These are phyloP conservation scores for Chenopodium suecicum DNA, from an alignment of 148 eudicot species.

Conservation along the genomic window DNA sequence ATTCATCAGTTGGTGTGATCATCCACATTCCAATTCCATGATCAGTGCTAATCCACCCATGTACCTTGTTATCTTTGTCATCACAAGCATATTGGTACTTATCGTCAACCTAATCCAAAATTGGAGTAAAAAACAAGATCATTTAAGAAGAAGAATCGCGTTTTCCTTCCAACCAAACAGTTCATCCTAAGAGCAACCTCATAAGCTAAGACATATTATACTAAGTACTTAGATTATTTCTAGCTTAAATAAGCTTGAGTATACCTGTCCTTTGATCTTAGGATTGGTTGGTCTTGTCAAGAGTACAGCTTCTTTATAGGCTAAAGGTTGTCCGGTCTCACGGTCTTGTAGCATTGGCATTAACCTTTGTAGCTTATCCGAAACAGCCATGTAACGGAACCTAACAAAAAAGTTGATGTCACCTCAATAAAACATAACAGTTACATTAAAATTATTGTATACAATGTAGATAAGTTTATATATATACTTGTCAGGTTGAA, in stretches of 20 bases:
- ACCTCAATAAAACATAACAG: background rate
- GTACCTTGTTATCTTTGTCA: slow-evolving; percentile 57
- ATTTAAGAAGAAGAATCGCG: background rate
- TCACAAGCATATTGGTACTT: slow-evolving; percentile 72
- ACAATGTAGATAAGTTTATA: background rate
- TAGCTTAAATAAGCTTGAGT: background rate
- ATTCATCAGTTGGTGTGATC: slow-evolving; percentile 71
- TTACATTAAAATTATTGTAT: background rate
- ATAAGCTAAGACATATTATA: background rate
- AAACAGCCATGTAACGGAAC: slow-evolving; percentile 75
- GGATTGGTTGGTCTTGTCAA: slow-evolving; percentile 45
- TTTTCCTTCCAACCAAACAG: too few relatives aligned
- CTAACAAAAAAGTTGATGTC: slow-evolving; percentile 21
- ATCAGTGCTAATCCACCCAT: slow-evolving; percentile 64
- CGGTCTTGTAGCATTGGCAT: slow-evolving; percentile 67
- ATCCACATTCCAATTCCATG: slow-evolving; percentile 69
- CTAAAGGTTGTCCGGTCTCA: slow-evolving; percentile 42
- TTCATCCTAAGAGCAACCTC: background rate
- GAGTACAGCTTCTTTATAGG: slow-evolving; percentile 65
- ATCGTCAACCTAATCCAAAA: slow-evolving; percentile 62
- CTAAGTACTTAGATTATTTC: background rate
- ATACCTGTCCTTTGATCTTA: slow-evolving; percentile 55
- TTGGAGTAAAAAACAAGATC: background rate
- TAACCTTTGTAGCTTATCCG: slow-evolving; percentile 61
- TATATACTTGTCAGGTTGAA: slow-evolving; percentile 39